phyloP scores from a whole-genome alignment of 2,329 filamentous ascomycete species.

The Epichloe sibirici region DNA sequence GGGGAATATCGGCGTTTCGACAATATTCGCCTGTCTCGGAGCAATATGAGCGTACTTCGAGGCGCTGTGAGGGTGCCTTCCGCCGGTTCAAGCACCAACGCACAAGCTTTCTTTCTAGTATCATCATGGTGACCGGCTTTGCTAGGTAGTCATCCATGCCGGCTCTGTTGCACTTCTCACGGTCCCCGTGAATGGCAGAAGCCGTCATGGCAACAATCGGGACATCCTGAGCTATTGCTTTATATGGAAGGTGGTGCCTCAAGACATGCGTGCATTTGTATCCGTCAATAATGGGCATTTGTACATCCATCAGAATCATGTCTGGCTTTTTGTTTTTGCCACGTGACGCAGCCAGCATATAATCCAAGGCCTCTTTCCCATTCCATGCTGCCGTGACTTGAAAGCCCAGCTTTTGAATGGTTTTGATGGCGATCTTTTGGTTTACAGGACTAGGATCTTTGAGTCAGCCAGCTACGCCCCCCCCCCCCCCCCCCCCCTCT shows the following conservation, averaged over 20 bases:
- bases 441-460: constrained; percentile 44
- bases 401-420: constrained; percentile 62
- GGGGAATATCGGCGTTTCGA: constrained; percentile 28
- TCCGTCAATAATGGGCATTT: constrained; percentile 67
- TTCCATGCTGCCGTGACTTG: constrained; percentile 62
- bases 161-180: constrained; percentile 58
- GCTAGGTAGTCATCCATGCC: constrained; percentile 68
- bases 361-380: constrained; percentile 66
- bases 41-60: constrained; percentile 28
- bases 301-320: constrained; percentile 68
- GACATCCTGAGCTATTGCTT: constrained; percentile 43
- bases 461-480: neutral
- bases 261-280: constrained; percentile 66
- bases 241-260: constrained; percentile 55
- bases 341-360: constrained; percentile 44
- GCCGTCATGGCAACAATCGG: constrained; percentile 77
- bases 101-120: constrained; percentile 58
- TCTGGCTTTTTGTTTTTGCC: constrained; percentile 48
- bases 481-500: fast-evolving
- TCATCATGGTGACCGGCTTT: constrained; percentile 59
- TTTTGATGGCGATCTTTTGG: constrained; percentile 65
- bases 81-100: constrained; percentile 44
- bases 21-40: constrained; percentile 33
- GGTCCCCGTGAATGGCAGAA: constrained; percentile 64
- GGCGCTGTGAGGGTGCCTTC: constrained; percentile 11